Conservation (phyloP, 768 basidiomycete genomes). For the Gloeophyllum trabeum region DNA sequence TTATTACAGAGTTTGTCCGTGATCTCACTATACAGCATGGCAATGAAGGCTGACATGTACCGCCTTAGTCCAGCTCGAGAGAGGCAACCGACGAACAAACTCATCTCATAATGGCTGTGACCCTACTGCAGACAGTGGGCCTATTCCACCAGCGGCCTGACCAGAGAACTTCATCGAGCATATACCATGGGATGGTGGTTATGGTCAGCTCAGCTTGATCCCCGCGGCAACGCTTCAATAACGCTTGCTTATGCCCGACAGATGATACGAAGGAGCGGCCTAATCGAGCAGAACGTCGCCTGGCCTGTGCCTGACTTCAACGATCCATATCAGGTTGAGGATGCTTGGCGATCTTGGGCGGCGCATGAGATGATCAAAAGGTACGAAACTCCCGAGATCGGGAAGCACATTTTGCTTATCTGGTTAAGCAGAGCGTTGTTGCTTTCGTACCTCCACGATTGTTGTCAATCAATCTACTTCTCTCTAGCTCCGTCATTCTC, state of each 20-base stretch:
- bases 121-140: constrained; percentile 39
- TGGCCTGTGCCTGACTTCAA: constrained; percentile 25
- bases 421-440: constrained; percentile 5
- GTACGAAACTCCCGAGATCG: constrained; percentile 16
- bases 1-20: constrained; percentile 39
- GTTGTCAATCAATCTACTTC: constrained; percentile 35
- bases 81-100: constrained; percentile 7
- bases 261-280: constrained; percentile 21
- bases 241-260: constrained; percentile 1
- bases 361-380: constrained; percentile 40
- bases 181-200: constrained; percentile 42
- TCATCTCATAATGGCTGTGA: constrained; percentile 29
- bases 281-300: constrained; percentile 27
- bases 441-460: constrained; percentile 40
- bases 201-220: constrained; percentile 23
- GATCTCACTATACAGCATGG: too few species aligned
- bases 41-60: too few species aligned
- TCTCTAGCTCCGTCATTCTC: constrained; percentile 31
- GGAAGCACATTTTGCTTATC: background rate
- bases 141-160: constrained; percentile 32
- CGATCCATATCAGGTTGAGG: constrained; percentile 22
- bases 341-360: constrained; percentile 39
- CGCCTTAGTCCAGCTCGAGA: too few species aligned
- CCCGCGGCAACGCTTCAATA: background rate
- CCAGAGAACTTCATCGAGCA: constrained; percentile 28